Conservation (phyloP, 495 filamentous ascomycete species). For the Endocarpon pusillum region DNA sequence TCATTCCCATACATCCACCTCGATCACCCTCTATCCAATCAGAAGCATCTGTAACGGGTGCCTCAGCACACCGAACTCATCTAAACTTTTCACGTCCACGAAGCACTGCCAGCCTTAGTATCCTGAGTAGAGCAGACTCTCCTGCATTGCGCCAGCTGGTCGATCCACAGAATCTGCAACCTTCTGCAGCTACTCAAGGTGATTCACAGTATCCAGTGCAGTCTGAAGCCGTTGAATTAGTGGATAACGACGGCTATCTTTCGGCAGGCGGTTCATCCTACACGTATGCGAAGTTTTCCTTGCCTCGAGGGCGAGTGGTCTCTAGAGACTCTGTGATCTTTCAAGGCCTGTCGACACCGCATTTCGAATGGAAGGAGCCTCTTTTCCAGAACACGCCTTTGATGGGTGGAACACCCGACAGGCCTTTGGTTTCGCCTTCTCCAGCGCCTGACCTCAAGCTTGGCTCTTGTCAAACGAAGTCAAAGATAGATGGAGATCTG, state of each 20-base stretch:
- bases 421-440: slow-evolving; percentile 17
- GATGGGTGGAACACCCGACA: slow-evolving; percentile 19
- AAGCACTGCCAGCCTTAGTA: slow-evolving; percentile 53
- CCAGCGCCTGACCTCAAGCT: slow-evolving; percentile 24
- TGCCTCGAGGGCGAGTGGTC: slow-evolving; percentile 65
- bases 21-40: slow-evolving; percentile 74
- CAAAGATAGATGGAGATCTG: too few relatives aligned
- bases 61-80: slow-evolving; percentile 47
- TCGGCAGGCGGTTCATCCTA: slow-evolving; percentile 49
- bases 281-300: slow-evolving; percentile 62
- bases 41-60: slow-evolving; percentile 46
- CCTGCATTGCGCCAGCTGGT: slow-evolving; percentile 3
- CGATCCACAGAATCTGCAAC: slow-evolving; percentile 12
- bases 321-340: slow-evolving; percentile 53
- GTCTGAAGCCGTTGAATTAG: slow-evolving; percentile 42
- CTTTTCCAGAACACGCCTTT: slow-evolving; percentile 33
- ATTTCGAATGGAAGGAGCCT: slow-evolving; percentile 44
- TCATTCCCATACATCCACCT: slow-evolving; percentile 28
- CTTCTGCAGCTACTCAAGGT: slow-evolving; percentile 35
- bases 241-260: slow-evolving; percentile 5
- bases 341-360: slow-evolving; percentile 39
- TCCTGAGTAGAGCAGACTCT: slow-evolving; percentile 39
- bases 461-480: too few relatives aligned
- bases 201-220: slow-evolving; percentile 44
- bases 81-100: slow-evolving; percentile 90